A percentile compares a stretch with the other conserved stretches of the same genome.
phyloP scores from a whole-genome alignment of 2,329 filamentous ascomycete genomes.

The Herpotrichia juniperi region DNA sequence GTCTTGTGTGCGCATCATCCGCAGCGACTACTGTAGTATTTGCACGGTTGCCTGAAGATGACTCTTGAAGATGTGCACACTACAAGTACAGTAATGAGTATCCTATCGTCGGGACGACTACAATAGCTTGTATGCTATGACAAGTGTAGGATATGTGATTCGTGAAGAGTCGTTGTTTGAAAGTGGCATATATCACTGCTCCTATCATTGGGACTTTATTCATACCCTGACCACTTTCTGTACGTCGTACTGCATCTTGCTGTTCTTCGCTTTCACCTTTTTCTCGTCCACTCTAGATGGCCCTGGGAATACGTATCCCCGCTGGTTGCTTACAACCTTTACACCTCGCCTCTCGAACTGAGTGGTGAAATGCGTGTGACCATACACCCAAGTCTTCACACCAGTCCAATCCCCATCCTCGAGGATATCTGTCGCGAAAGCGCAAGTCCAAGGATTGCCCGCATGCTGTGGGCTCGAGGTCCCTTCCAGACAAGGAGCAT shows the following conservation, averaged over 20 bases:
- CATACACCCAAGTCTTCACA: slow-evolving; percentile 53
- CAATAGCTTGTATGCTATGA: too few relatives aligned
- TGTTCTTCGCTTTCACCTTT: slow-evolving; percentile 32
- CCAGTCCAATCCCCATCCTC: slow-evolving; percentile 50
- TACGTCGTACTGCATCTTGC: slow-evolving; percentile 34
- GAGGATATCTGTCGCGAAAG: slow-evolving; percentile 61
- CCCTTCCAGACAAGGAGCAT: slow-evolving; percentile 59
- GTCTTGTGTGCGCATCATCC: too few relatives aligned
- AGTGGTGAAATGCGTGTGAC: slow-evolving; percentile 53
- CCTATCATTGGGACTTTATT: too few relatives aligned
- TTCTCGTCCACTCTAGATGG: slow-evolving; percentile 30
- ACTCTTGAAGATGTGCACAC: too few relatives aligned
- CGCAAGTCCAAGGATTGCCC: slow-evolving; percentile 54
- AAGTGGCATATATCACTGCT: too few relatives aligned
- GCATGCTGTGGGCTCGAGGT: slow-evolving; percentile 58
- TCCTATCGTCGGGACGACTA: too few relatives aligned
- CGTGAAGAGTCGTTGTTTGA: too few relatives aligned
- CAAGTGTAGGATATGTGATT: too few relatives aligned
- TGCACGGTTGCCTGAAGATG: too few relatives aligned
- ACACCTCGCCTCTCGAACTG: slow-evolving; percentile 46
- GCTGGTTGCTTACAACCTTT: slow-evolving; percentile 52
- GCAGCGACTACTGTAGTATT: too few relatives aligned
- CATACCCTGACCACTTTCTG: slow-evolving; percentile 28
- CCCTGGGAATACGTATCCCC: slow-evolving; percentile 46
- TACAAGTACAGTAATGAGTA: too few relatives aligned